Percentiles rank a stretch among this genome's conserved stretches.
Evolutionary conservation across 2,329 filamentous ascomycete species (phyloP).

Genomic region (Ilyonectria sp.): DNA sequence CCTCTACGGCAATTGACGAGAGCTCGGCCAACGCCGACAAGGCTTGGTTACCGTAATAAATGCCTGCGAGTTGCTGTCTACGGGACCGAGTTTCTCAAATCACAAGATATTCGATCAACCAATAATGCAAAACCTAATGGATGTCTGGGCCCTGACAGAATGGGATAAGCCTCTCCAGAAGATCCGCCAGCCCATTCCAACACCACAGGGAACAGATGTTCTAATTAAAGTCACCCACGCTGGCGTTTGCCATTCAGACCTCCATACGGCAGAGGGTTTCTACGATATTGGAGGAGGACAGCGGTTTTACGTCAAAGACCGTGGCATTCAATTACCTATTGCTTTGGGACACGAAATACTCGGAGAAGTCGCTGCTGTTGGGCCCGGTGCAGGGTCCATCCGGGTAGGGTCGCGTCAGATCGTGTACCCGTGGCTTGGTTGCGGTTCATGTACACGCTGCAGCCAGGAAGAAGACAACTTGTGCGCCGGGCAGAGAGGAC

Average conservation of each 20-base stretch:
- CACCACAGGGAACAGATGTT: constrained; percentile 21
- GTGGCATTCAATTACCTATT: constrained; percentile 28
- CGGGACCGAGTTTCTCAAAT: not conserved
- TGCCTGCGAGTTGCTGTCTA: not conserved
- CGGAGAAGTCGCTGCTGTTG: constrained; percentile 23
- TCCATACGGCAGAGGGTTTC: constrained; percentile 32
- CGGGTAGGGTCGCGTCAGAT: constrained; percentile 25
- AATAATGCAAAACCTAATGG: constrained; percentile 23
- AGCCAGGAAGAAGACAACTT: constrained; percentile 31
- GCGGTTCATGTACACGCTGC: constrained; percentile 26
- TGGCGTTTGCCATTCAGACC: constrained; percentile 33
- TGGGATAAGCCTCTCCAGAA: constrained; percentile 27
- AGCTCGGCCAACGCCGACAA: constrained; percentile 12
- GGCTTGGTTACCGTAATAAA: constrained; percentile 3
- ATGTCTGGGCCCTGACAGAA: constrained; percentile 30
- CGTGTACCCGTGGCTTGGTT: constrained; percentile 31
- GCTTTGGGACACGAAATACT: constrained; percentile 30
- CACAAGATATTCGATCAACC: not conserved
- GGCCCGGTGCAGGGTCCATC: constrained; percentile 14
- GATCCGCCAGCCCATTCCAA: constrained; percentile 27
- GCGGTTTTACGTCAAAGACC: constrained; percentile 30
- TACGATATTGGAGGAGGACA: constrained; percentile 27
- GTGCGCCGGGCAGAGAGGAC: constrained; percentile 20
- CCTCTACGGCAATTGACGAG: not conserved
- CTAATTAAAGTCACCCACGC: constrained; percentile 27